These are phyloP conservation scores for Fusarium mexicanum DNA, from an alignment of 2,329 filamentous ascomycete genomes.

Conservation along the genomic window DNA sequence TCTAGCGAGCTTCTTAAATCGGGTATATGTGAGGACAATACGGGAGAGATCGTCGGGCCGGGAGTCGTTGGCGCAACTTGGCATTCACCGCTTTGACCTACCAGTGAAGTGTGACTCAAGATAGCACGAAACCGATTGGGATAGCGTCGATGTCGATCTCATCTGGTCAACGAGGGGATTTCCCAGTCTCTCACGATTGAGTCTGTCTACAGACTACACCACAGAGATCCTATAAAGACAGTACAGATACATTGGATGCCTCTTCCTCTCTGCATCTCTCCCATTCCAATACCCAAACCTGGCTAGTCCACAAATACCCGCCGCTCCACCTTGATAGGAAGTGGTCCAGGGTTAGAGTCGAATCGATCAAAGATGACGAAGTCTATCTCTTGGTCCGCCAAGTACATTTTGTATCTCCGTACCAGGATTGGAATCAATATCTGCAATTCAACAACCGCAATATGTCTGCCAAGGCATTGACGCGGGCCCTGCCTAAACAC, in stretches of 20 bases:
- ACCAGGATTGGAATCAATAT: neutral
- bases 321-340: neutral
- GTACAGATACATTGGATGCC: neutral
- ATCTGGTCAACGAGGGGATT: neutral
- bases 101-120: neutral
- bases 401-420: neutral
- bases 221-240: neutral
- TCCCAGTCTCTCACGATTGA: neutral
- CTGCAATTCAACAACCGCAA: neutral
- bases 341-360: neutral
- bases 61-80: neutral
- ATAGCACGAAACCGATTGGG: neutral
- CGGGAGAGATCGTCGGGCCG: neutral
- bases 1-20: conserved; percentile 7
- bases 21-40: conserved; percentile 3
- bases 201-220: neutral
- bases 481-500: neutral
- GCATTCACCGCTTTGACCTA: conserved; percentile 12
- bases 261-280: neutral
- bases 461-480: neutral
- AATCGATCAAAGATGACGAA: conserved; percentile 1
- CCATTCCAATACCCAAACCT: neutral
- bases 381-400: neutral
- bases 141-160: neutral
- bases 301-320: conserved; percentile 10